Conservation (phyloP, 1,284 basidiomycete genomes). For the Ustilago vetiveriae region DNA sequence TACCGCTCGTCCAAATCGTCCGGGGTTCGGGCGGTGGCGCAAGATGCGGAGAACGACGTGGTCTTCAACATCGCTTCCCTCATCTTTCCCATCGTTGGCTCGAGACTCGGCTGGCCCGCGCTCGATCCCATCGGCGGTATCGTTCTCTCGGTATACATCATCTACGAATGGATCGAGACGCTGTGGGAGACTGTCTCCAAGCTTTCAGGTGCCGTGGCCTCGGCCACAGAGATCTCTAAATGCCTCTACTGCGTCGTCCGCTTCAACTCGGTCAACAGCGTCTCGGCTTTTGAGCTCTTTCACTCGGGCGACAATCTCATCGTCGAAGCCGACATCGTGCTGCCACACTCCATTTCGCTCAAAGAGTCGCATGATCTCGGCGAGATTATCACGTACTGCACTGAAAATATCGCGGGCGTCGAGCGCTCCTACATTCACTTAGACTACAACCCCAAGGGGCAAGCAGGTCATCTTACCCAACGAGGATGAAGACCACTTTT, state of each 20-base stretch:
- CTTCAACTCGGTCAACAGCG: slow-evolving; percentile 60
- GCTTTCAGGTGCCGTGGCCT: slow-evolving; percentile 57
- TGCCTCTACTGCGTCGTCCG: slow-evolving; percentile 62
- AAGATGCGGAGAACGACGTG: slow-evolving; percentile 71
- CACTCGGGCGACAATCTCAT: slow-evolving; percentile 65
- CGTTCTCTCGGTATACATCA: slow-evolving; percentile 60
- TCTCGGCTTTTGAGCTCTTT: slow-evolving; percentile 63
- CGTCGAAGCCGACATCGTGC: slow-evolving; percentile 62
- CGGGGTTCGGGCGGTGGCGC: slow-evolving; percentile 67
- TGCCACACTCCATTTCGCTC: slow-evolving; percentile 57
- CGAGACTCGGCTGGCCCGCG: slow-evolving; percentile 45
- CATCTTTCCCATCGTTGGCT: slow-evolving; percentile 70
- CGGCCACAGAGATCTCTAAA: slow-evolving; percentile 54
- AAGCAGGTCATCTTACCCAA: slow-evolving; percentile 58
- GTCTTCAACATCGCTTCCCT: slow-evolving; percentile 72
- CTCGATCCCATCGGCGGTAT: slow-evolving; percentile 64
- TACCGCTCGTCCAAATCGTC: slow-evolving; percentile 67
- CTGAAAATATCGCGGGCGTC: slow-evolving; percentile 55
- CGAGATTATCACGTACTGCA: slow-evolving; percentile 64
- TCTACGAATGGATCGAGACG: slow-evolving; percentile 63
- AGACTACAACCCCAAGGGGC: slow-evolving; percentile 61
- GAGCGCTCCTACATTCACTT: slow-evolving; percentile 62
- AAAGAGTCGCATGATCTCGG: slow-evolving; percentile 65
- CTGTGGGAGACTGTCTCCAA: slow-evolving; percentile 59
- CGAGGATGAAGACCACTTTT: slow-evolving; percentile 27